These are phyloP conservation scores for Backusella parvicylindrica DNA, from an alignment of 192 early-diverging fungal genomes.

Conservation along the genomic window DNA sequence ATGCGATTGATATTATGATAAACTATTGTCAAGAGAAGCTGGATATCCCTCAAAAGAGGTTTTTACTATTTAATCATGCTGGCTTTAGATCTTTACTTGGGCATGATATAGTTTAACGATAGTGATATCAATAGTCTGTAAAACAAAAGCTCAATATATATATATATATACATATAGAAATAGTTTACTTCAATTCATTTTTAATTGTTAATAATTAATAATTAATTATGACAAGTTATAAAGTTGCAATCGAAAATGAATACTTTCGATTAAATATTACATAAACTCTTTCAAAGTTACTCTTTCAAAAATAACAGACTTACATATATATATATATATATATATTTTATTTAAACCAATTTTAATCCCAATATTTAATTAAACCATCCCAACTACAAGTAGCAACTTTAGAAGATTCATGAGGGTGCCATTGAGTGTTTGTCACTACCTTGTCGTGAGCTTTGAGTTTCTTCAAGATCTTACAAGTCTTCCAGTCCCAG, in stretches of 20 bases:
- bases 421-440: slow-evolving; percentile 93
- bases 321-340: neutral
- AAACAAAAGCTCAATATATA: neutral
- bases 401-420: slow-evolving; percentile 86
- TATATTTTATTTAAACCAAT: neutral
- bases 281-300: no score
- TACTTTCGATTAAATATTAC: no score
- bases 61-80: neutral
- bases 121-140: no score
- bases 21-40: neutral
- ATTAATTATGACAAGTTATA: neutral
- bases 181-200: no score
- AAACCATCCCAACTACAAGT: slow-evolving; percentile 95
- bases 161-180: neutral
- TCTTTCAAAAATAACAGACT: neutral
- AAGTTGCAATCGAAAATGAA: neutral
- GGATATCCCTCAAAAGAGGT: neutral
- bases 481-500: slow-evolving; percentile 97
- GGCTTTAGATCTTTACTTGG: neutral
- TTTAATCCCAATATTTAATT: slow-evolving; percentile 85
- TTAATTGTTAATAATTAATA: no score
- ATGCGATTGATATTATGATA: neutral
- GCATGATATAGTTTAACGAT: neutral
- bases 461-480: slow-evolving; percentile 83
- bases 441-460: slow-evolving; percentile 92